Conservation (phyloP, 176 grass and related monocot genomes). For the Oryza coarctata region DNA sequence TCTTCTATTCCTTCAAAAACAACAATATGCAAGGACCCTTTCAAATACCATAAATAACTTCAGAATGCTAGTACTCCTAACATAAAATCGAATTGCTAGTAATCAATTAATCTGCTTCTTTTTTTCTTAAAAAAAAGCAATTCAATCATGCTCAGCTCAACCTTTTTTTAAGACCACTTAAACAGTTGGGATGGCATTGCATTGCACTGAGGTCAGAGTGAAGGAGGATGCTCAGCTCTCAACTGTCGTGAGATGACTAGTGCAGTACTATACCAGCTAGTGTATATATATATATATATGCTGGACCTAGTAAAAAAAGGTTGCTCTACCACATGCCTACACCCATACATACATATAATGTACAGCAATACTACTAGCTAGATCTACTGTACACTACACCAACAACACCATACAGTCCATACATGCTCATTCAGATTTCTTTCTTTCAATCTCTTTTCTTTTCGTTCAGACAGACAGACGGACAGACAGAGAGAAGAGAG, state of each 20-base stretch:
- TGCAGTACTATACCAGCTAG: slow-evolving; percentile 33
- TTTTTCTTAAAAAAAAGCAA: not conserved
- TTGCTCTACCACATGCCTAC: slow-evolving; percentile 35
- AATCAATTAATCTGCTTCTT: slow-evolving; percentile 18
- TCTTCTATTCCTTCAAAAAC: too few species aligned
- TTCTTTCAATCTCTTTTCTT: slow-evolving; percentile 27
- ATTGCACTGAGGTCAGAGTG: slow-evolving; percentile 6
- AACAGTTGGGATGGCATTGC: not conserved
- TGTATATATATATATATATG: slow-evolving; percentile 20
- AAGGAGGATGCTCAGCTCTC: slow-evolving; percentile 45
- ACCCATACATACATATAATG: slow-evolving; percentile 21
- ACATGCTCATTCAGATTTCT: slow-evolving; percentile 25
- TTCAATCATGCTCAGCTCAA: not conserved
- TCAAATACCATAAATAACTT: not conserved
- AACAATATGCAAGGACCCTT: too few species aligned
- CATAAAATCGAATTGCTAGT: too few species aligned
- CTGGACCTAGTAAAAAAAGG: slow-evolving; percentile 34
- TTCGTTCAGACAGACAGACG: not conserved
- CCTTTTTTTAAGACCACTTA: not conserved
- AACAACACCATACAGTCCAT: slow-evolving; percentile 11
- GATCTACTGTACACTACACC: not conserved
- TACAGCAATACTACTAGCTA: slow-evolving; percentile 25
- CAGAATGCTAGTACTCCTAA: not conserved
- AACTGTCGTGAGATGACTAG: slow-evolving; percentile 81
- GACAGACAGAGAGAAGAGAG: not conserved